phyloP scores from a whole-genome alignment of 805 yeast genomes.

The Teunomyces kruisii region DNA sequence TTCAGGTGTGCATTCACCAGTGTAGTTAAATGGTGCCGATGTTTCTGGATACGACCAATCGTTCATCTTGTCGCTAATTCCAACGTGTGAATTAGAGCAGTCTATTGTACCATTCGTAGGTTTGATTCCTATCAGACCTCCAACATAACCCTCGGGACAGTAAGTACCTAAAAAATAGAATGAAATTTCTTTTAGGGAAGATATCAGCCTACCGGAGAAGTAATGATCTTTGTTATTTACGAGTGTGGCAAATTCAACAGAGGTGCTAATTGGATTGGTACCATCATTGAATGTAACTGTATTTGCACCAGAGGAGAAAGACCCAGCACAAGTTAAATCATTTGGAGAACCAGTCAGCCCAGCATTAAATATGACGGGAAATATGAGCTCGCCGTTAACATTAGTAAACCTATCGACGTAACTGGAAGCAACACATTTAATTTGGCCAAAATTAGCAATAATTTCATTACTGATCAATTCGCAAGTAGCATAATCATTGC shows the following conservation, averaged over 20 bases:
- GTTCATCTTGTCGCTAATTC: slow-evolving; percentile 20
- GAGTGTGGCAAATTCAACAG: slow-evolving; percentile 10
- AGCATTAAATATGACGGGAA: slow-evolving; percentile 16
- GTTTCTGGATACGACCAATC: slow-evolving; percentile 18
- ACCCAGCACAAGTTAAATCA: slow-evolving; percentile 9
- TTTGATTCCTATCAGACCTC: slow-evolving; percentile 24
- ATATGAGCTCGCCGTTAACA: slow-evolving; percentile 17
- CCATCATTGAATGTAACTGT: slow-evolving; percentile 20
- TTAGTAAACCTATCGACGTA: slow-evolving; percentile 9
- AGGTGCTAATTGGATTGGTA: slow-evolving; percentile 8
- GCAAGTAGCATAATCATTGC: slow-evolving; percentile 10
- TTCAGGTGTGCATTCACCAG: slow-evolving; percentile 1
- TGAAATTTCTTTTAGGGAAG: slow-evolving; percentile 3
- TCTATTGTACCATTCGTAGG: slow-evolving; percentile 11
- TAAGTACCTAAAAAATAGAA: slow-evolving; percentile 11
- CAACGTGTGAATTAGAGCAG: slow-evolving; percentile 19
- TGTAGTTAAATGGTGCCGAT: slow-evolving; percentile 1
- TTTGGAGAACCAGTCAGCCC: slow-evolving; percentile 15
- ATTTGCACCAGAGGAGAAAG: slow-evolving; percentile 12
- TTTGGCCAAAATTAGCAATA: slow-evolving; percentile 4
- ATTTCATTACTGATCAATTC: slow-evolving; percentile 5
- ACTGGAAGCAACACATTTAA: slow-evolving; percentile 18
- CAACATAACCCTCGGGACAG: slow-evolving; percentile 20
- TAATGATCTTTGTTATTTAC: neutral
- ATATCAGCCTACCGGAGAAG: neutral